Percentiles rank a stretch among this genome's conserved stretches.
Conservation (phyloP, 1,284 basidiomycete genomes). For the Moesziomyces parantarcticus region DNA sequence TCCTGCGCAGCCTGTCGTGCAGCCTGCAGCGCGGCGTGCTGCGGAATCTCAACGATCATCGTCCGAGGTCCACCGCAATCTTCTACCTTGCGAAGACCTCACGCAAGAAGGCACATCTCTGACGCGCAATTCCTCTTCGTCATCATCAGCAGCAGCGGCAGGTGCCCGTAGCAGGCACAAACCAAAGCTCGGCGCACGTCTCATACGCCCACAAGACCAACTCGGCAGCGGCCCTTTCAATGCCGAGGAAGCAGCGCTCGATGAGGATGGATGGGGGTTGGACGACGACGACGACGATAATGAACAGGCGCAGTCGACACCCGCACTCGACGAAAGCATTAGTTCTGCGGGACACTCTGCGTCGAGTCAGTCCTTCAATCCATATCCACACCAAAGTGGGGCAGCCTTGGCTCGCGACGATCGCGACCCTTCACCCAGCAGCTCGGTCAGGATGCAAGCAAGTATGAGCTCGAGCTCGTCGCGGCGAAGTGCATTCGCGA, state of each 20-base stretch:
- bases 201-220: slow-evolving; percentile 54
- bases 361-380: neutral
- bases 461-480: slow-evolving; percentile 34
- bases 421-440: slow-evolving; percentile 15
- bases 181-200: slow-evolving; percentile 49
- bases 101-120: slow-evolving; percentile 16
- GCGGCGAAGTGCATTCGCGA: slow-evolving; percentile 26
- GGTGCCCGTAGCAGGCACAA: slow-evolving; percentile 29
- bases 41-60: slow-evolving; percentile 16
- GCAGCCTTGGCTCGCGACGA: slow-evolving; percentile 18
- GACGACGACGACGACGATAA: slow-evolving; percentile 54
- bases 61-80: slow-evolving; percentile 14
- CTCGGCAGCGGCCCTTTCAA: slow-evolving; percentile 58
- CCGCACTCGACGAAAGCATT: neutral
- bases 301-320: neutral
- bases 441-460: slow-evolving; percentile 26
- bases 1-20: neutral
- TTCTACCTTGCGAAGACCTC: slow-evolving; percentile 15
- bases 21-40: neutral
- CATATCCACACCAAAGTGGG: slow-evolving; percentile 11
- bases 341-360: neutral
- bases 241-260: slow-evolving; percentile 34
- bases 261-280: slow-evolving; percentile 53
- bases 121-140: slow-evolving; percentile 37
- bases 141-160: slow-evolving; percentile 14